A percentile compares a stretch with the other conserved stretches of the same genome.
Conservation (phyloP, 2,329 filamentous ascomycete genomes). For the Pyricularia sp. region DNA sequence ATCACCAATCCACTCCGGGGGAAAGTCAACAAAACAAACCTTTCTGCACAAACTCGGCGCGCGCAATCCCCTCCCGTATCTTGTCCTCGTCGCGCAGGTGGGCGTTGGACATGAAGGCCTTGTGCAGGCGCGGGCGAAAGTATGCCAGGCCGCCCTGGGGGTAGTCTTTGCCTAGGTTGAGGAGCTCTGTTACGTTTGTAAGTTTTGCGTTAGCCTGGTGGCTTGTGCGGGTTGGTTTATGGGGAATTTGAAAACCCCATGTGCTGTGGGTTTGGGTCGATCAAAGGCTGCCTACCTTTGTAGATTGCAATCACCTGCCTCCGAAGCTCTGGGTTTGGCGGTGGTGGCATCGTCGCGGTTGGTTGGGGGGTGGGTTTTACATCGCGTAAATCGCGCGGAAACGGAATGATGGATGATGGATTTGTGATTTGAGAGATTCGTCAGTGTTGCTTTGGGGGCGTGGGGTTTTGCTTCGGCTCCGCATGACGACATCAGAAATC, state of each 20-base stretch:
- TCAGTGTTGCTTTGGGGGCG: too few relatives aligned
- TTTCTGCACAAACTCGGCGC: slow-evolving; percentile 86
- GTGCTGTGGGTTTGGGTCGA: too few relatives aligned
- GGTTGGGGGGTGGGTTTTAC: not conserved
- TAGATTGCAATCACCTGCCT: slow-evolving; percentile 77
- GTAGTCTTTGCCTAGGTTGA: slow-evolving; percentile 79
- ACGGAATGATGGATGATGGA: not conserved
- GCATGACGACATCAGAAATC: not conserved
- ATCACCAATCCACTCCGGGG: not conserved
- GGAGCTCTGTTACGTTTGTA: slow-evolving; percentile 56
- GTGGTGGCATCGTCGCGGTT: slow-evolving; percentile 10
- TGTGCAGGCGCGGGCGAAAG: slow-evolving; percentile 73
- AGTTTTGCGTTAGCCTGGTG: not conserved
- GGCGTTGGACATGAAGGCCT: slow-evolving; percentile 73
- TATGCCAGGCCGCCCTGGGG: slow-evolving; percentile 67
- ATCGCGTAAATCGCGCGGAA: not conserved
- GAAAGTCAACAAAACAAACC: slow-evolving; percentile 35
- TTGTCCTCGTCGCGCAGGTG: slow-evolving; percentile 60
- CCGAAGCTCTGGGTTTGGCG: slow-evolving; percentile 50
- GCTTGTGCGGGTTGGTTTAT: too few relatives aligned
- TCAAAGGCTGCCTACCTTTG: slow-evolving; percentile 52
- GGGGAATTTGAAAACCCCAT: not conserved
- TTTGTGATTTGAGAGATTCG: not conserved
- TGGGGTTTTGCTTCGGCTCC: not conserved
- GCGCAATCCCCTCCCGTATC: slow-evolving; percentile 65